Evolutionary conservation across 345 rosid genomes (phyloP).

Genomic region (Diplotaxis tenuifolia): DNA sequence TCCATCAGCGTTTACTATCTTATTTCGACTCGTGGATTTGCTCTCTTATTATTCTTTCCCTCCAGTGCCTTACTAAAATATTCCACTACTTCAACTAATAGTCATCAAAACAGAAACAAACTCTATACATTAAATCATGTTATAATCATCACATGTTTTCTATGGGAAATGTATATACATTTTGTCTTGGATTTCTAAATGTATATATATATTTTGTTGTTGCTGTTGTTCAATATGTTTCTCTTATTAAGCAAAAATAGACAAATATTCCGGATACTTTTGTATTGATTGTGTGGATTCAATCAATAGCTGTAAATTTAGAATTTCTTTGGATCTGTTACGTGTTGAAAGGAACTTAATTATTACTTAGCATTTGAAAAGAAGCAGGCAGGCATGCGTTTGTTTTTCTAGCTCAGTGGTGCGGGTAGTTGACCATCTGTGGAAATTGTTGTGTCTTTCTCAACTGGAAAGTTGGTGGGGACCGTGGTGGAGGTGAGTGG

Average conservation of each 20-base stretch:
- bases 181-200: neutral
- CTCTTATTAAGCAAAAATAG: neutral
- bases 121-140: too few relatives aligned
- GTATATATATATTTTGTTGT: neutral
- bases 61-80: neutral
- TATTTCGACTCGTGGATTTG: neutral
- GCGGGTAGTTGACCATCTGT: constrained; percentile 20
- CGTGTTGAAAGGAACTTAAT: neutral
- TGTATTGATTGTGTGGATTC: neutral
- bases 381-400: neutral
- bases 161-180: neutral
- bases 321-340: neutral
- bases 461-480: neutral
- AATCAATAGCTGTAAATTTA: neutral
- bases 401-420: neutral
- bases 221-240: neutral
- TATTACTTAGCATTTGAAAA: neutral
- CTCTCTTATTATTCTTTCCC: neutral
- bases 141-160: neutral
- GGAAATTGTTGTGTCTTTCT: constrained; percentile 7
- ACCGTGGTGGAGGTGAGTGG: constrained; percentile 7
- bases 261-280: neutral
- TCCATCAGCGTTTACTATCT: neutral
- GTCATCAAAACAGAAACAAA: neutral
- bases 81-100: neutral